Conservation (phyloP, 2,329 filamentous ascomycete genomes). For the Diaporthe velutina region DNA sequence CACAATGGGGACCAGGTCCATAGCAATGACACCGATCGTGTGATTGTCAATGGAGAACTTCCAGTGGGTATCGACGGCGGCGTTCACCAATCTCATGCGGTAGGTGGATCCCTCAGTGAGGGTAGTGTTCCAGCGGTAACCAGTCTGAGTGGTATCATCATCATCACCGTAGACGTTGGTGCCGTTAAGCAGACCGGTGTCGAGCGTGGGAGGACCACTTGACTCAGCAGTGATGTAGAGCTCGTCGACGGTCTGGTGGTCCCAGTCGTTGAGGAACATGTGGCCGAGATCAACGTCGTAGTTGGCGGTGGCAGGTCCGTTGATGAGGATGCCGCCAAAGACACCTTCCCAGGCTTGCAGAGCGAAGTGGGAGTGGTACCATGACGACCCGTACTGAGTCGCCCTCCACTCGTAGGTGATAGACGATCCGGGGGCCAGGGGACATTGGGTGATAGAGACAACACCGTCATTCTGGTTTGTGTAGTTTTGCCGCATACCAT, state of each 20-base stretch:
- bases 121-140: constrained; percentile 51
- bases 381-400: constrained; percentile 65
- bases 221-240: constrained; percentile 48
- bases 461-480: constrained; percentile 54
- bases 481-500: constrained; percentile 53
- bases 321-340: constrained; percentile 70
- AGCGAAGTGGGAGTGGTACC: constrained; percentile 73
- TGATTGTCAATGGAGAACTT: constrained; percentile 60
- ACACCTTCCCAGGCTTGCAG: constrained; percentile 65
- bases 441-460: constrained; percentile 59
- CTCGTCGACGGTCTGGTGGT: constrained; percentile 57
- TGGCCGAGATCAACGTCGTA: constrained; percentile 74
- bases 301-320: constrained; percentile 68
- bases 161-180: constrained; percentile 54
- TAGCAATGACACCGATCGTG: constrained; percentile 59
- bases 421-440: constrained; percentile 61
- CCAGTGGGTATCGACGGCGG: constrained; percentile 35
- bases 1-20: constrained; percentile 60
- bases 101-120: constrained; percentile 59
- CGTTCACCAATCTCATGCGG: constrained; percentile 37
- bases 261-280: constrained; percentile 71
- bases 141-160: constrained; percentile 44
- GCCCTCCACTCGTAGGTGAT: constrained; percentile 70
- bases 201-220: constrained; percentile 48
- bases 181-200: constrained; percentile 62